These are phyloP conservation scores for Teunomyces stri DNA, from an alignment of 805 yeast species.

Conservation along the genomic window DNA sequence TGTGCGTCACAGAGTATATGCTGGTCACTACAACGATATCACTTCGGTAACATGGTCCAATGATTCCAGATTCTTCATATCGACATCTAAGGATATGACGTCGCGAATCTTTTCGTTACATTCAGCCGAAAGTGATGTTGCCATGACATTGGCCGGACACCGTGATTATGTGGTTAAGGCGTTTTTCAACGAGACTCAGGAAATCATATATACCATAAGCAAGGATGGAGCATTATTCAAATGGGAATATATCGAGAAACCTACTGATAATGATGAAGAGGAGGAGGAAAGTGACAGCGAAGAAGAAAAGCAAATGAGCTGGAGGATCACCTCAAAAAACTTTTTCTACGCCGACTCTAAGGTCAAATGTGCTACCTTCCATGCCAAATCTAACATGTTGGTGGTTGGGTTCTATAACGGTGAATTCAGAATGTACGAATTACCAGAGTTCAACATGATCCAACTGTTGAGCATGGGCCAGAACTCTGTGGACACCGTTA, in stretches of 20 bases:
- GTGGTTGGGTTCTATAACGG: conserved; percentile 89
- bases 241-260: conserved; percentile 79
- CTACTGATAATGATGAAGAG: conserved; percentile 45
- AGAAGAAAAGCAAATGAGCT: conserved; percentile 48
- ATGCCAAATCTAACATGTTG: conserved; percentile 64
- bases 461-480: conserved; percentile 93
- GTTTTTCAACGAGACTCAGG: conserved; percentile 84
- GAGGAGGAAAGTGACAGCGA: conserved; percentile 31
- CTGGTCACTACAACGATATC: conserved; percentile 89
- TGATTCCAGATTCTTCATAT: conserved; percentile 83
- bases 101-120: conserved; percentile 78
- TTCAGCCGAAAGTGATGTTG: conserved; percentile 64
- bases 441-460: conserved; percentile 73
- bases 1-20: conserved; percentile 82
- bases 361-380: conserved; percentile 82
- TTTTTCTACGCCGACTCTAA: conserved; percentile 70
- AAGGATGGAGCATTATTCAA: conserved; percentile 91
- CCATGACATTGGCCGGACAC: conserved; percentile 89
- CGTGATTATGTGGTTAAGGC: conserved; percentile 85
- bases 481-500: conserved; percentile 78
- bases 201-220: conserved; percentile 84
- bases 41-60: conserved; percentile 81
- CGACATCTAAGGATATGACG: conserved; percentile 88
- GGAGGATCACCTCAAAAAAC: conserved; percentile 82
- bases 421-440: conserved; percentile 85